Conservation (phyloP, 176 grass and related monocot species). For the Elaeis guineensis region DNA sequence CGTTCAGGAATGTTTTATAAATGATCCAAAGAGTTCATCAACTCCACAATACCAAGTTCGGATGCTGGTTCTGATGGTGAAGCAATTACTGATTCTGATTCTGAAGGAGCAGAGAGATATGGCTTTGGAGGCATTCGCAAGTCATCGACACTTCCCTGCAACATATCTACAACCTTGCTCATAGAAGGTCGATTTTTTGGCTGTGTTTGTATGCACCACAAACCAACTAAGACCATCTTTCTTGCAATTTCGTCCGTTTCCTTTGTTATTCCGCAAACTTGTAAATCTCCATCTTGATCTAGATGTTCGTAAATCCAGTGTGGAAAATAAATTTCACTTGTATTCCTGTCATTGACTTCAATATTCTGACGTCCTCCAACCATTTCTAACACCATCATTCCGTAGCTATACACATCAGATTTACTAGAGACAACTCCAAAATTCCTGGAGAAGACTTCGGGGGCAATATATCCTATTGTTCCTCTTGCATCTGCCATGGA, state of each 20-base stretch:
- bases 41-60: no score
- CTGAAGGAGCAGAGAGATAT: neutral
- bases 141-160: slow-evolving; percentile 27
- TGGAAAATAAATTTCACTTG: slow-evolving; percentile 26
- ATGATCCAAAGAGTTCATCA: no score
- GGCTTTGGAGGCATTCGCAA: slow-evolving; percentile 40
- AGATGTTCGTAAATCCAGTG: slow-evolving; percentile 48
- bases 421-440: slow-evolving; percentile 45
- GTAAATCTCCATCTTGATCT: slow-evolving; percentile 14
- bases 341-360: slow-evolving; percentile 3
- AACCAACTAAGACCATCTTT: slow-evolving; percentile 27
- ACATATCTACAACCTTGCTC: slow-evolving; percentile 42
- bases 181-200: slow-evolving; percentile 35
- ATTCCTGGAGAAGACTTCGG: slow-evolving; percentile 52
- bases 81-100: no score
- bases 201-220: slow-evolving; percentile 41
- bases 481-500: slow-evolving; percentile 44
- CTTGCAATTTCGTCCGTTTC: slow-evolving; percentile 23
- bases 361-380: slow-evolving; percentile 28
- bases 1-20: no score
- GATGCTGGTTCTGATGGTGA: no score
- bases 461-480: slow-evolving; percentile 59
- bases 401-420: slow-evolving; percentile 67
- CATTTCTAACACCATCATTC: slow-evolving; percentile 56
- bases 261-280: slow-evolving; percentile 1